A percentile compares a stretch with the other conserved stretches of the same genome.
Conservation (phyloP, 1,284 basidiomycete genomes). For the Jaminaea rosea region DNA sequence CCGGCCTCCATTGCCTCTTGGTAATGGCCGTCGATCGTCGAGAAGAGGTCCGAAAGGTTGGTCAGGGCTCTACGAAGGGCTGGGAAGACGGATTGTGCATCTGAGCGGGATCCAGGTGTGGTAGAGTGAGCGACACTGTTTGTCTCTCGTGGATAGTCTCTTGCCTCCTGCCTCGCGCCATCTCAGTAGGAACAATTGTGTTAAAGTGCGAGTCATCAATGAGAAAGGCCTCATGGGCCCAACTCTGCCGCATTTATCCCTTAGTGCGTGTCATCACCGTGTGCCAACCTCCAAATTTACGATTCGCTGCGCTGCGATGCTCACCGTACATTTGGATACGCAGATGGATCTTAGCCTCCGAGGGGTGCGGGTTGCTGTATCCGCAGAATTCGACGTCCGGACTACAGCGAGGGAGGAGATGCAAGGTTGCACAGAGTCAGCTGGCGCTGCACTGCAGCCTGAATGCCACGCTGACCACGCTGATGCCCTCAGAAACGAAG, state of each 20-base stretch:
- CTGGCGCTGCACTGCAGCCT: not conserved
- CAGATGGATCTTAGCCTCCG: slow-evolving; percentile 88
- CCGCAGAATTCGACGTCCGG: slow-evolving; percentile 99
- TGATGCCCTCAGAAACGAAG: slow-evolving; percentile 45
- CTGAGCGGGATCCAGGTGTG: slow-evolving; percentile 7
- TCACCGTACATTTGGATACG: slow-evolving; percentile 97
- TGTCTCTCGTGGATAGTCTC: not conserved
- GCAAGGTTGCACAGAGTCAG: not conserved
- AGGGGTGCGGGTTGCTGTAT: slow-evolving; percentile 91
- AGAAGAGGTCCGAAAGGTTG: slow-evolving; percentile 26
- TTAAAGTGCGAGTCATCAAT: slow-evolving; percentile 10
- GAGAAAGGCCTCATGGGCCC: not conserved
- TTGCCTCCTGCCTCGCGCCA: not conserved
- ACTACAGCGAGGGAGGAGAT: slow-evolving; percentile 51
- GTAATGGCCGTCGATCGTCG: slow-evolving; percentile 23
- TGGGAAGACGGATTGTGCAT: slow-evolving; percentile 21
- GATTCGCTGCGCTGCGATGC: too few relatives aligned
- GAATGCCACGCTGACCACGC: not conserved
- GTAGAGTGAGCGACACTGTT: too few relatives aligned
- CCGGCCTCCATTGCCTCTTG: slow-evolving; percentile 15
- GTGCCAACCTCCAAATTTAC: slow-evolving; percentile 13
- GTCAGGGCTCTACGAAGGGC: slow-evolving; percentile 26
- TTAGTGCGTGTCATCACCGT: slow-evolving; percentile 13
- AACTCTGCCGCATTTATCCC: slow-evolving; percentile 17
- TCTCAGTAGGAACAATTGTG: slow-evolving; percentile 48